Evolutionary conservation across 106 monocot genomes (phyloP), one percentile per base, ranked within the genome.

Genomic region (Dioscorea zingiberensis): DNA sequence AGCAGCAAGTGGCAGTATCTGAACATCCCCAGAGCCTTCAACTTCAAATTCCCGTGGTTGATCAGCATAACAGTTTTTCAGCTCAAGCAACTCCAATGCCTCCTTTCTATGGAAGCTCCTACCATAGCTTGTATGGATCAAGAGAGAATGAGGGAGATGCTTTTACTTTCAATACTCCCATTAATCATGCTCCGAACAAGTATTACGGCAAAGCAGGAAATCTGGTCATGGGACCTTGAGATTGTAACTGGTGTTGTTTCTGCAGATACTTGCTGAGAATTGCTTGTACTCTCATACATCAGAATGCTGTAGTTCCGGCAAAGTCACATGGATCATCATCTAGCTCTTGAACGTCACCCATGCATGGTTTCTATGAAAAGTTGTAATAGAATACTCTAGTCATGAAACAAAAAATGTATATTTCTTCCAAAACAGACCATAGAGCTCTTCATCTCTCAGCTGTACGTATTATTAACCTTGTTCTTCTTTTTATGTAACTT

Each of bases 171-270:
- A 80, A 28, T 22, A 26, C 81, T 28, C 38, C 38, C 10, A 38
- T 38, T 10, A 38, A 38, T 1, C 38, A 38, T 38, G 9, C 38
- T 38, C 38, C 38, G 10, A 38, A 38, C 38, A 32, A 63, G 60
- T 62, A 84, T 53, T 82, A 79, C 53, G 54, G 77, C 6, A 84
- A 58, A 51, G 26, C 90, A 28, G 86, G 86, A 55, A 87, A 82
- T 77, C 71, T 85, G 66, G 76, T 91, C 15, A 75, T 87, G 87
- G 91, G 87, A 19, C 87, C 87, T 13, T 87, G 73, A 75, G 48
- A 25, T 11, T 68, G 18, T n/a, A n/a, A n/a, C 25, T 29, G 25
- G 27, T 63, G 22, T 38, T 38, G 38, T 38, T 38, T 6, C 38
- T 6, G 4, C 38, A 38, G 10, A 2, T 38, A 38, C 38, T 38